These are phyloP conservation scores for Xerocomellus amylosporus DNA, from an alignment of 768 basidiomycete genomes.

Conservation along the genomic window DNA sequence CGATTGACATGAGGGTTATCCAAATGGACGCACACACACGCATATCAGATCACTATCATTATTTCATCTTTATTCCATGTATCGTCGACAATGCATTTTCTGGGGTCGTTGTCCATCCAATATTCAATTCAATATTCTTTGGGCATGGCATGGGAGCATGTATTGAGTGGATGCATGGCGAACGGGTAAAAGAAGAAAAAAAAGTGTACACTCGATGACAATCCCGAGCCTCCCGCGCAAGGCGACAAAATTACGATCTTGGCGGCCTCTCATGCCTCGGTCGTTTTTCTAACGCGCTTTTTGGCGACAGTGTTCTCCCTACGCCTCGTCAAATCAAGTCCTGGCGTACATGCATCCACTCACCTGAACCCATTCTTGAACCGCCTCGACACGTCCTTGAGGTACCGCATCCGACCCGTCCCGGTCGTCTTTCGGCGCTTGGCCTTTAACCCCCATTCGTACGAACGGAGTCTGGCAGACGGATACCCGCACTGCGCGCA, in stretches of 20 bases:
- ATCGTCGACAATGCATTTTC: slow-evolving; percentile 3
- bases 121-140: not conserved
- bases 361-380: slow-evolving; percentile 99
- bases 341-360: not conserved
- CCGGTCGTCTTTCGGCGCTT: slow-evolving; percentile 99
- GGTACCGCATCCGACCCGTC: slow-evolving; percentile 91
- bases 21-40: not conserved
- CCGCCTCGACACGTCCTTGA: slow-evolving; percentile 88
- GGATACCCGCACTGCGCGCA: slow-evolving; percentile 98
- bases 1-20: slow-evolving; percentile 1
- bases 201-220: slow-evolving; percentile 17
- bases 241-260: not conserved
- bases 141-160: slow-evolving; percentile 15
- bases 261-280: slow-evolving; percentile 40
- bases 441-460: slow-evolving; percentile 98
- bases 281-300: slow-evolving; percentile 67
- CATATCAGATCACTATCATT: slow-evolving; percentile 9
- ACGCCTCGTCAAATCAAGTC: not conserved
- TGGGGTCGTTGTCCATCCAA: not conserved
- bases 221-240: not conserved
- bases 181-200: slow-evolving; percentile 2
- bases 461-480: slow-evolving; percentile 90
- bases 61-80: slow-evolving; percentile 22
- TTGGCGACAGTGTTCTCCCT: slow-evolving; percentile 92
- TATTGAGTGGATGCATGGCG: slow-evolving; percentile 20